Conservation (phyloP, 192 early-diverging fungal genomes). For the Coemansia sp. region DNA sequence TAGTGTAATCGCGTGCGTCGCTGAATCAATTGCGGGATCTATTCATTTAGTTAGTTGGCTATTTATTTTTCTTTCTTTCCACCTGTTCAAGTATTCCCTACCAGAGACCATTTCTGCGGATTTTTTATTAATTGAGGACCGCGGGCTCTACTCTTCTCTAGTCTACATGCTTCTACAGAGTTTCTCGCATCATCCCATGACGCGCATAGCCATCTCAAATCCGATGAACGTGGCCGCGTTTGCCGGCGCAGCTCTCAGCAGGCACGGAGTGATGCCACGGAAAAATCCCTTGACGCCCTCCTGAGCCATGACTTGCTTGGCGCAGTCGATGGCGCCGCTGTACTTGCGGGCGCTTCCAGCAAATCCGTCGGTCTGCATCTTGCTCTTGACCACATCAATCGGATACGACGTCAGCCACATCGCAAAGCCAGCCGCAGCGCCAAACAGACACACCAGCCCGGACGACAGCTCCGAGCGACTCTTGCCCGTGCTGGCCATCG, state of each 20-base stretch:
- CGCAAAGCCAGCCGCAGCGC: constrained; percentile 79
- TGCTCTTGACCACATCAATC: constrained; percentile 91
- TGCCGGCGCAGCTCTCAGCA: constrained; percentile 89
- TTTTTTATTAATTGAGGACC: too few species aligned
- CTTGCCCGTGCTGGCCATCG: constrained; percentile 59
- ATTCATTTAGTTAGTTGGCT: background rate
- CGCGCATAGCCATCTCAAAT: constrained; percentile 70
- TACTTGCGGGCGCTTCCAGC: constrained; percentile 63
- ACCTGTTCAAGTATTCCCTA: too few species aligned
- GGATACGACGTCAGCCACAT: constrained; percentile 88
- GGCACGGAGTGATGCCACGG: constrained; percentile 76
- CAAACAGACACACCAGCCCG: constrained; percentile 74
- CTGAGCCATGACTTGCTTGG: constrained; percentile 66
- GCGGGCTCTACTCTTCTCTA: too few species aligned
- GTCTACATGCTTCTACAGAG: too few species aligned
- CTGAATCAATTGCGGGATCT: too few species aligned
- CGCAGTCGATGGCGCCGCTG: constrained; percentile 73
- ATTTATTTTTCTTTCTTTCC: background rate
- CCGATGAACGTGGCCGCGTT: constrained; percentile 94
- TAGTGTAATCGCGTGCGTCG: too few species aligned
- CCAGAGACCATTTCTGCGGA: too few species aligned
- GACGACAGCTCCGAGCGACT: constrained; percentile 71
- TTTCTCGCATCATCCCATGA: constrained; percentile 15
- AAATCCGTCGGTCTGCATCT: constrained; percentile 91
- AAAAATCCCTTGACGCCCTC: constrained; percentile 88